Evolutionary conservation across 1,139 yeast species (phyloP), one percentile per base, ranked within the genome.

Genomic region (Nematodospora anomalae): DNA sequence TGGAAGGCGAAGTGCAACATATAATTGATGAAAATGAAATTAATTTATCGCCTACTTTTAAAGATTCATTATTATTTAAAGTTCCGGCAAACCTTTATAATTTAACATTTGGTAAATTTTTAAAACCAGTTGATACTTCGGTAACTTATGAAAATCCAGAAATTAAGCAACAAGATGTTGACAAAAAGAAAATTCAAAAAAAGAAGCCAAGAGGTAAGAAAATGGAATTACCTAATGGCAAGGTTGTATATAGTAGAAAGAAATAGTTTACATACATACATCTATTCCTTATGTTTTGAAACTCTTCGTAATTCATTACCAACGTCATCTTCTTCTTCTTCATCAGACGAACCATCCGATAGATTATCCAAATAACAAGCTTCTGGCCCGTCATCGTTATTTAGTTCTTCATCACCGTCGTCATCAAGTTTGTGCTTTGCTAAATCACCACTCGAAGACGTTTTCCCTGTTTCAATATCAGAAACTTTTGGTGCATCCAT

Each of bases 181-280:
- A 41, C 20, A 46, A 44, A 21, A 56, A 53, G 39, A 57, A 59
- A 43, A 39, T 45, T 20, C 62, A 56, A 47, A 69, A 63, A 50
- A 62, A 63, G 39, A 50, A 51, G 16, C 65, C 57, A 18, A 62
- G 57, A 38, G 80, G 79, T 8, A 67, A 68, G 36, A 75, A 70
- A 48, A 55, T 67, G 21, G 77, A 69, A 34, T 58, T 79, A 41
- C 82, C 83, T 11, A 79, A 79, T 51, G 85, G 85, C 0, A 79
- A 78, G 50, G 79, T 76, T 2, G 67, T 76, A 2, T 76, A 76
- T 44, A 67, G 75, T 8, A 67, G 80, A 50, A 32, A 49, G 47
- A 40, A 52, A 50, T 42, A 51, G 51, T 29, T 26, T 14, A 21
- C n/a, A n/a, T 28, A 25, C 26, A 24, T 29, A 16, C 24, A 42